Percentiles rank a stretch among this genome's conserved stretches.
These are phyloP conservation scores for Dothideomycetes sp. DNA, from an alignment of 2,329 filamentous ascomycete species.

Conservation along the genomic window DNA sequence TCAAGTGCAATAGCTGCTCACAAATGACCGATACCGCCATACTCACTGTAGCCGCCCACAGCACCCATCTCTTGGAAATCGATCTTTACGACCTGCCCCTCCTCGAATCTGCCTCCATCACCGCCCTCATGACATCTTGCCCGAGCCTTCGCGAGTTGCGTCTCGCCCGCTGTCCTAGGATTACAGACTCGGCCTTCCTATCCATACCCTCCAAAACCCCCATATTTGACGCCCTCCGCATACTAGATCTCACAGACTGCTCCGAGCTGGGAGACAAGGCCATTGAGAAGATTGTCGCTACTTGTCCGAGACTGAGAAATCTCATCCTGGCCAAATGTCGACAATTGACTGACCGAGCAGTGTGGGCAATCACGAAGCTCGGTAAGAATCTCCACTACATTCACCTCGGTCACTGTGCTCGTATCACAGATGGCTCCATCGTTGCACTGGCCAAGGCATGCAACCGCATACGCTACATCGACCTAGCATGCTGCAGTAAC, in stretches of 20 bases:
- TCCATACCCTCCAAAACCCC: slow-evolving; percentile 55
- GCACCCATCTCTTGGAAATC: slow-evolving; percentile 89
- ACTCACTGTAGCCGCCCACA: slow-evolving; percentile 75
- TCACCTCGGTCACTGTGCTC: slow-evolving; percentile 83
- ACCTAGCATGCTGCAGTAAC: slow-evolving; percentile 85
- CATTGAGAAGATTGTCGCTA: slow-evolving; percentile 76
- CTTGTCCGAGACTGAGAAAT: slow-evolving; percentile 80
- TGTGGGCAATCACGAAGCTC: slow-evolving; percentile 75
- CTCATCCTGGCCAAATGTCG: slow-evolving; percentile 90
- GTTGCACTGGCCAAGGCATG: slow-evolving; percentile 73
- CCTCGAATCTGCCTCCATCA: slow-evolving; percentile 75
- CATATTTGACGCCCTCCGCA: slow-evolving; percentile 74
- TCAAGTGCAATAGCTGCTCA: slow-evolving; percentile 90
- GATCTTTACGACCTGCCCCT: slow-evolving; percentile 78
- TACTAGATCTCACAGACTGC: slow-evolving; percentile 88
- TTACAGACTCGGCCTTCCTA: slow-evolving; percentile 83
- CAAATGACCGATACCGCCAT: slow-evolving; percentile 76
- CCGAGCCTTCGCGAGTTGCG: slow-evolving; percentile 82
- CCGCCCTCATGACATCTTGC: slow-evolving; percentile 65
- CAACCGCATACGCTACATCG: slow-evolving; percentile 93
- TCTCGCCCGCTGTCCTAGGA: slow-evolving; percentile 70
- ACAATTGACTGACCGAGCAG: slow-evolving; percentile 80
- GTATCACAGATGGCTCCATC: slow-evolving; percentile 84
- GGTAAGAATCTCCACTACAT: slow-evolving; percentile 97
- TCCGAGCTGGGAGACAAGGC: slow-evolving; percentile 72